A percentile compares a stretch with the other conserved stretches of the same genome.
Evolutionary conservation across 2,329 filamentous ascomycete genomes (phyloP).

Genomic region (Pseudogymnoascus sp.): DNA sequence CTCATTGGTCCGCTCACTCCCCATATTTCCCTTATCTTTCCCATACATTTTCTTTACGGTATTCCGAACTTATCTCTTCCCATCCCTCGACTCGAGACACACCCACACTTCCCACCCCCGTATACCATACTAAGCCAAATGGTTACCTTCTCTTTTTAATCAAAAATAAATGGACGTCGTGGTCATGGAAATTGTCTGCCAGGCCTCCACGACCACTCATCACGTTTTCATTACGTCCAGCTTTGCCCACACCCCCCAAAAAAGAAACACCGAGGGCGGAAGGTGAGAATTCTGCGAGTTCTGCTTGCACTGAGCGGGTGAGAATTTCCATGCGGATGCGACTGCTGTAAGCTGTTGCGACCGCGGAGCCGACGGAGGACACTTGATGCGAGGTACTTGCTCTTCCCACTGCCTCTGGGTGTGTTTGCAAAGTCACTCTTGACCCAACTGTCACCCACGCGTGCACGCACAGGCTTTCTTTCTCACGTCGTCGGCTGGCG

Average conservation of each 20-base stretch:
- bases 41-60: neutral
- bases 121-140: neutral
- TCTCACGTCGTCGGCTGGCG: neutral
- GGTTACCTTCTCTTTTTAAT: constrained; percentile 8
- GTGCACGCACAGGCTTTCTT: neutral
- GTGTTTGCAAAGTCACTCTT: neutral
- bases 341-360: neutral
- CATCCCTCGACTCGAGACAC: too few relatives aligned
- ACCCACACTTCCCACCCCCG: neutral
- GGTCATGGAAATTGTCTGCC: constrained; percentile 5
- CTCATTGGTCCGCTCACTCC: neutral
- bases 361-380: neutral
- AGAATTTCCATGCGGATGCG: neutral
- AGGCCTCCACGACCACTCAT: neutral
- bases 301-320: neutral
- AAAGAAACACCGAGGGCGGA: constrained; percentile 6
- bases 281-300: neutral
- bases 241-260: neutral
- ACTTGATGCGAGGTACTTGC: neutral
- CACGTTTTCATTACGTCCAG: constrained; percentile 3
- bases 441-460: neutral
- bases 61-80: neutral
- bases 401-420: neutral
- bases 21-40: constrained; percentile 7
- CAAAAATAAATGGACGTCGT: constrained; percentile 1